These are phyloP conservation scores for Punica granatum DNA, from an alignment of 345 rosid species.

Conservation along the genomic window DNA sequence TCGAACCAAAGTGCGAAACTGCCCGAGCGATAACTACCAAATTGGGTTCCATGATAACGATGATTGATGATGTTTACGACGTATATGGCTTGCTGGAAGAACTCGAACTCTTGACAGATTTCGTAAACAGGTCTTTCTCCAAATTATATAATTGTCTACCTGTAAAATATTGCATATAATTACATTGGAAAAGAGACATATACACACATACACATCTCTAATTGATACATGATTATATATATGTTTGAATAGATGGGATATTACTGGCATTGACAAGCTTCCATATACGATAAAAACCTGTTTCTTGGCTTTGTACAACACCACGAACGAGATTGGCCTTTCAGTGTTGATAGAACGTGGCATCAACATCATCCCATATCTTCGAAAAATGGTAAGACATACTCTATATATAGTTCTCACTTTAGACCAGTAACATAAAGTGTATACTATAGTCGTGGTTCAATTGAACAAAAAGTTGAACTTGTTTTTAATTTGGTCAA, in stretches of 20 bases:
- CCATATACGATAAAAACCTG: slow-evolving; percentile 8
- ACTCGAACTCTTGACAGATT: slow-evolving; percentile 18
- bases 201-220: not conserved
- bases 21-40: slow-evolving; percentile 8
- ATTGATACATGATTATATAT: not conserved
- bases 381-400: slow-evolving; percentile 8
- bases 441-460: not conserved
- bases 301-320: slow-evolving; percentile 10
- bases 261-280: slow-evolving; percentile 12
- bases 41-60: slow-evolving; percentile 1
- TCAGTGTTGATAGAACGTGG: slow-evolving; percentile 3
- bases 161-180: not conserved
- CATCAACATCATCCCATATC: slow-evolving; percentile 11
- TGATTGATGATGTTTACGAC: slow-evolving; percentile 14
- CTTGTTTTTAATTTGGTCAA: no score
- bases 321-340: slow-evolving; percentile 16
- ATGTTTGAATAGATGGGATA: slow-evolving; percentile 11
- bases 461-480: not conserved
- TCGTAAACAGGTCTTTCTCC: slow-evolving; percentile 10
- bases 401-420: no score
- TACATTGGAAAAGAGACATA: not conserved
- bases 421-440: not conserved
- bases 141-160: no score
- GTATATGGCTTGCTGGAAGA: slow-evolving; percentile 15
- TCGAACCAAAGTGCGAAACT: slow-evolving; percentile 8